Evolutionary conservation across 306 rosid species (phyloP), one percentile per base, ranked within the genome.

Genomic region (Vigna trinervia): DNA sequence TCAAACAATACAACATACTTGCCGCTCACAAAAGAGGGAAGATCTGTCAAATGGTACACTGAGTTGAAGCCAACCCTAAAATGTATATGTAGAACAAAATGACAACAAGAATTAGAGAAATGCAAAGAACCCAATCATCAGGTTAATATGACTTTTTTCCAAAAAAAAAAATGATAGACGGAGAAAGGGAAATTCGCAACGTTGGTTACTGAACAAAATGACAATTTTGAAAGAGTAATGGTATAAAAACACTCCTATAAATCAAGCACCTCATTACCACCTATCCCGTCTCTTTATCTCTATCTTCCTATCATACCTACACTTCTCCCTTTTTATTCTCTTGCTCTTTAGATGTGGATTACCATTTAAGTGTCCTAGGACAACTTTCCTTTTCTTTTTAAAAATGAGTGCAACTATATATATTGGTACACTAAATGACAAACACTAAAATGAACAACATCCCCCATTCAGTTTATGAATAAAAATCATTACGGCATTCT

Each of bases 21-120:
- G 61, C 96, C 98, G 79, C 98, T 94, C 80, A 94, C 98, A 83
- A 94, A 94, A 11, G 98, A 94, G 34, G 98, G 98, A 80, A 94
- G 91, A 86, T 94, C 98, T 30, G 98, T 94, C 82, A 94, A 85
- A 85, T 94, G 98, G 87, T 94, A 94, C 66, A 94, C 98, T 5
- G 98, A 94, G 86, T 94, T 94, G 95, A 94, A 94, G 79, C 98
- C 98, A 69, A 94, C 96, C 89, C 98, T 94, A 74, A 28, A 79
- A 81, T 65, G 43, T 22, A 57, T 19, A 26, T 46, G 62, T 51
- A 54, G 76, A 76, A 74, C 41, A 70, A 74, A 69, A 72, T 71
- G 76, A 77, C 61, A 47, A 39, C 28, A 70, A 68, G 64, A 23
- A 63, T 83, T 52, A 76, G 64, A 73, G n/a, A 84, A 58, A 73